Base-by-base conservation (phyloP, 495 filamentous ascomycete species). In the Recurvomyces mirabilis region DNA sequence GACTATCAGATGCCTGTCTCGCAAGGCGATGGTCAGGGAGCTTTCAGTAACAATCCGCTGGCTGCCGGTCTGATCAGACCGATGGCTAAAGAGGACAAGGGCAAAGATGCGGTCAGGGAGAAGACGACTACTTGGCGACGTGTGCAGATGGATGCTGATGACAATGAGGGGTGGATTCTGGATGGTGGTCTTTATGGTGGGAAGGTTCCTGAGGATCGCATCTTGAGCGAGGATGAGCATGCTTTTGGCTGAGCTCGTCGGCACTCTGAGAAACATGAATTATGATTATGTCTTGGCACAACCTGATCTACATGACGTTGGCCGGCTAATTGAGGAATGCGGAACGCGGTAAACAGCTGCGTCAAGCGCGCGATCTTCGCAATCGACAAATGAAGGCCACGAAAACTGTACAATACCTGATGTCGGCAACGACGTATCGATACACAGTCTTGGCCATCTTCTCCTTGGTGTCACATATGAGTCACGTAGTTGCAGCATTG, bases 111-210 rank as follows among this genome's bases (percentile, higher is more conserved):
- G 0, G 75, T 86, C 3, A 75, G 74, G 63, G 82, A 68, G 68
- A 89, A 82, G 81, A 76, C 63, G 1, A 51, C 57, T 61, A 74
- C 72, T 2, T 95, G 89, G 91, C 69, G 88, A 36, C 75, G 86
- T 48, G 89, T 94, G 1, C 93, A 96, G 58, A 87, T 95, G 64
- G 85, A 93, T 54, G 68, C 78, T 29, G 82, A 87, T 38, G 78
- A 95, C 59, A 95, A 94, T 53, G 89, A 94, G 64, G 74, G 72
- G n/a, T 79, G 88, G 64, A 94, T 94, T 49, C 63, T 94, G 4
- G 82, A 94, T 63, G 89, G 89, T 0, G 84, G 89, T 10, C 55
- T 75, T 4, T 77, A 82, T 61, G 83, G 85, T 50, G 65, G 54
- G 1, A 46, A 41, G 39, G 57, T 47, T 43, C 28, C 36, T 6